Evolutionary conservation across 2,329 filamentous ascomycete genomes (phyloP).

Genomic region (Botrytis galanthina): DNA sequence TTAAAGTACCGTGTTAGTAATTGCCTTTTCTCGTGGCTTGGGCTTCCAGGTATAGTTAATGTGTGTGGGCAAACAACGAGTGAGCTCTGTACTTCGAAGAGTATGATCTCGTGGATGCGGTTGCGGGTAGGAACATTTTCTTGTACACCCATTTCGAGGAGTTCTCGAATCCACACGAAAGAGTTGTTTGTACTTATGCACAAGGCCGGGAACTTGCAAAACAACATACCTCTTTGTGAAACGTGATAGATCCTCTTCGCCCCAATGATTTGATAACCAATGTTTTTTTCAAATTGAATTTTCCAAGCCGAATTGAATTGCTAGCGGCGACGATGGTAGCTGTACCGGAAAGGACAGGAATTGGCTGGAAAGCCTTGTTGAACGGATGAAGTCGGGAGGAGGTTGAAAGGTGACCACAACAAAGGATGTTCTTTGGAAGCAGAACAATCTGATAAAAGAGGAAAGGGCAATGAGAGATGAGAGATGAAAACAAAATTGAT

Average conservation of each 20-base stretch:
- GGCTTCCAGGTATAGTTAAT: constrained; percentile 6
- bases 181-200: constrained; percentile 18
- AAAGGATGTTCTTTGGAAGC: constrained; percentile 10
- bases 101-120: constrained; percentile 17
- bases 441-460: background rate
- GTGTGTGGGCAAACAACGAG: constrained; percentile 16
- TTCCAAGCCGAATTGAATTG: background rate
- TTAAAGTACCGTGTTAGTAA: constrained; percentile 11
- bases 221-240: constrained; percentile 20
- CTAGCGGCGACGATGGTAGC: background rate
- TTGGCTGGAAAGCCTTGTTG: constrained; percentile 11
- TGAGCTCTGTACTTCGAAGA: constrained; percentile 1
- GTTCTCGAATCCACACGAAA: constrained; percentile 18
- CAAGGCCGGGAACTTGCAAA: constrained; percentile 3
- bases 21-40: background rate
- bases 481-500: constrained; percentile 1
- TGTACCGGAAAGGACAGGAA: constrained; percentile 17
- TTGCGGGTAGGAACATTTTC: constrained; percentile 15
- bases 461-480: constrained; percentile 4
- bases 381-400: background rate
- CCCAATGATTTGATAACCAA: background rate
- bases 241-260: constrained; percentile 13
- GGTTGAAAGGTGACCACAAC: constrained; percentile 3
- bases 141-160: constrained; percentile 13
- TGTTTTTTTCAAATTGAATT: background rate